These are phyloP conservation scores for Gracilaria domingensis DNA, from an alignment of 23 red algal genomes.

Conservation along the genomic window DNA sequence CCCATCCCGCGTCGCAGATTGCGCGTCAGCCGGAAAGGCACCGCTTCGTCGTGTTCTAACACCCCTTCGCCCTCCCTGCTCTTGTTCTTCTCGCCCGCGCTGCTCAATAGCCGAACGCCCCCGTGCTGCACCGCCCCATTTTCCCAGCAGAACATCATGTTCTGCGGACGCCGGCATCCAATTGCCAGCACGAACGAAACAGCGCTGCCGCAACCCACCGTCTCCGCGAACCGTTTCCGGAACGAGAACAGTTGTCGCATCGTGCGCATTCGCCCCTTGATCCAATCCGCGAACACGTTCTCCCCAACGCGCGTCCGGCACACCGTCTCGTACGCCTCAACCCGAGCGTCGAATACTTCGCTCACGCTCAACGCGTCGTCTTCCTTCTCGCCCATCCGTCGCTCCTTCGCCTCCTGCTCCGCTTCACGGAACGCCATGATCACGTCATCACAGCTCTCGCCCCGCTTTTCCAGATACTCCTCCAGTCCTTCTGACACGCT, in stretches of 20 bases:
- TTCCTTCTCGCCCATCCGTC: conserved; percentile 27
- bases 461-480: conserved; percentile 42
- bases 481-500: conserved; percentile 79
- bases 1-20: conserved; percentile 84
- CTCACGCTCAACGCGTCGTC: conserved; percentile 22
- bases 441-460: conserved; percentile 75
- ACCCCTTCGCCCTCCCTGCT: conserved; percentile 36
- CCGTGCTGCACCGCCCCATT: conserved; percentile 71
- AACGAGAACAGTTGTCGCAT: conserved; percentile 51
- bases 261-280: conserved; percentile 42
- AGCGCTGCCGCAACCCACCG: conserved; percentile 64
- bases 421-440: conserved; percentile 78
- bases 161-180: conserved; percentile 81
- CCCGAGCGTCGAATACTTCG: conserved; percentile 56
- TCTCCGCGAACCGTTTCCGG: conserved; percentile 84
- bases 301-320: conserved; percentile 71
- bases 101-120: conserved; percentile 62
- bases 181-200: conserved; percentile 77
- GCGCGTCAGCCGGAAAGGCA: conserved; percentile 95
- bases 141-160: conserved; percentile 77
- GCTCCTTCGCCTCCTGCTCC: conserved; percentile 22
- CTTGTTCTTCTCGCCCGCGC: too few species aligned
- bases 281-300: conserved; percentile 59
- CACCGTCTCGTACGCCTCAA: conserved; percentile 71
- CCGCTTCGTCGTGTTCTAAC: conserved; percentile 87